Base-by-base conservation (phyloP, 192 early-diverging fungal species). In the Coemansia sp. region DNA sequence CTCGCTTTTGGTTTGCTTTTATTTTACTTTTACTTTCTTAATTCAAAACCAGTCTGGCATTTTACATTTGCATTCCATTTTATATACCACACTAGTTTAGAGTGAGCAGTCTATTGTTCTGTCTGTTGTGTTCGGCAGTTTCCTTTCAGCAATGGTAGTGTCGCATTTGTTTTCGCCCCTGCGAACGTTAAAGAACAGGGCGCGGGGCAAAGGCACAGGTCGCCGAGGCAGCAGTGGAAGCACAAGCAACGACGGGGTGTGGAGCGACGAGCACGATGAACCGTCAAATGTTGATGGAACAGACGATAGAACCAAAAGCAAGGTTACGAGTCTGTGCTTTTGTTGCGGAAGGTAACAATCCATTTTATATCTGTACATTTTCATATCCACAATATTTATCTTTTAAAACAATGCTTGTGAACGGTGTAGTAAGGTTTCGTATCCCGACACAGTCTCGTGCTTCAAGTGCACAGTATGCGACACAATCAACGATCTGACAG, bases 381-480 rank as follows among this genome's bases (percentile, higher is more conserved):
- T 34, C 6, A 1, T 34, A 34, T 34, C 31, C 31, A 34, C 31
- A 34, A 34, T 34, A 34, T 34, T 44, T 44, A 4, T 26, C 22
- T 25, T 12, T 52, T 9, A 52, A 23, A 25, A 20, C 23, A 17
- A 21, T 52, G 15, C 50, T 11, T 44, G 9, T 57, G 28, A 40
- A 22, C 11, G 22, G 14, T 15, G 42, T 60, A 60, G 64, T 51
- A 73, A 70, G 31, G 71, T 73, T 20, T 40, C 60, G 19, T 73
- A 63, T 17, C 76, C 76, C 1, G 56, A 25, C 9, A 48, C 63
- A 1, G 76, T 73, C 2, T 28, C 71, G 20, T 90, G 92, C 65
- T 97, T 94, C 71, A 84, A 89, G 42, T 97, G 95, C 77, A 92
- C 94, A 7, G 89, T 94, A 8, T 97, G 95, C 81, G 90, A 93